phyloP scores from a whole-genome alignment of 2,329 filamentous ascomycete species.

The Blastomyces parvus region DNA sequence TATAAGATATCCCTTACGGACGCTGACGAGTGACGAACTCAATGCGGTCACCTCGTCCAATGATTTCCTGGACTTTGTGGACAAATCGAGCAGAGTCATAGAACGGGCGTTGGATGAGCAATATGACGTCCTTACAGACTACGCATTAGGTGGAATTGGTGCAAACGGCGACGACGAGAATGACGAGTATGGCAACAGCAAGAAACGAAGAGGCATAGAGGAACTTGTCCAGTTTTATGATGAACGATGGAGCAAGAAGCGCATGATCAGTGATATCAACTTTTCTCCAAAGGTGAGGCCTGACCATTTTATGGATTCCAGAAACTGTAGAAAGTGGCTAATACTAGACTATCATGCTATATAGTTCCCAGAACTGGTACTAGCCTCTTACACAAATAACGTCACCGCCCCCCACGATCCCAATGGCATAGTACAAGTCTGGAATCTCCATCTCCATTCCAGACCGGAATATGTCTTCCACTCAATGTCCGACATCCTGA shows the following conservation, averaged over 20 bases:
- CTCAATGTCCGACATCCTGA: conserved; percentile 87
- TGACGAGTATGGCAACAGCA: conserved; percentile 42
- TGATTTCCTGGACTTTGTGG: conserved; percentile 91
- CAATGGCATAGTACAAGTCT: conserved; percentile 87
- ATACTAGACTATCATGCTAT: conserved; percentile 13
- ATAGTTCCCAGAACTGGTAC: conserved; percentile 75
- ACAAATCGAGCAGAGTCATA: conserved; percentile 92
- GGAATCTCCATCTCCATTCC: conserved; percentile 92
- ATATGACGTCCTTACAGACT: conserved; percentile 92
- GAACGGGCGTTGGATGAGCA: conserved; percentile 91
- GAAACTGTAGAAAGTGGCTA: not conserved
- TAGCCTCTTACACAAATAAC: conserved; percentile 96
- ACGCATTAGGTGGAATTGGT: conserved; percentile 65
- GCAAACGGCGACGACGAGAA: conserved; percentile 69
- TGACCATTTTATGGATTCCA: not conserved
- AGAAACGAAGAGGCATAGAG: conserved; percentile 45
- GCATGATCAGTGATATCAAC: conserved; percentile 90
- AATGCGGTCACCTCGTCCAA: conserved; percentile 83
- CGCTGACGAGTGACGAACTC: conserved; percentile 74
- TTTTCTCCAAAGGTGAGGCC: conserved; percentile 71
- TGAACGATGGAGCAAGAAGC: conserved; percentile 91
- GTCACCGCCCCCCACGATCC: conserved; percentile 88
- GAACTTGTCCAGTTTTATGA: conserved; percentile 92
- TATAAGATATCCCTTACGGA: conserved; percentile 63
- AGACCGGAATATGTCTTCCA: conserved; percentile 95